Evolutionary conservation across 179 eudicot genomes (phyloP), one percentile per base, ranked within the genome.

Genomic region (Beta macrorhiza): DNA sequence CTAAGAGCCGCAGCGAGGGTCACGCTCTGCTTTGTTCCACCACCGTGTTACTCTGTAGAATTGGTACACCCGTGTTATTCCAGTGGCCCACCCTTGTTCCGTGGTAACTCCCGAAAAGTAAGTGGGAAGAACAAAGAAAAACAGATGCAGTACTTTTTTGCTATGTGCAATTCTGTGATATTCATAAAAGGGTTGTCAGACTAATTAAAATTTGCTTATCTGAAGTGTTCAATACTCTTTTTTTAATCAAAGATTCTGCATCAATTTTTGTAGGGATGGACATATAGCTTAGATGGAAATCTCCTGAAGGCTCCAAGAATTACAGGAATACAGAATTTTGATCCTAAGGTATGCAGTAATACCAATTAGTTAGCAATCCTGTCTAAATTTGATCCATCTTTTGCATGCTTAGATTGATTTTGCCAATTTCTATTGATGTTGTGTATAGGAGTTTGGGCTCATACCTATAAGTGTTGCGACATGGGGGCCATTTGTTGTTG

Each of bases 401-500:
- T 51, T 22, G 22, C 52, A 22, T 53, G 25, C 61, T 44, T 58
- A 15, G 13, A 15, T 63, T 68, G 61, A 55, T 62, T 68, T 78
- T 79, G 69, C 65, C 81, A 67, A 79, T 76, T 9, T 49, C 7
- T 19, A 79, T 44, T 81, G 76, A 11, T 72, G 63, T 76, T 76
- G 72, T 84, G 59, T 57, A 16, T 81, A 95, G 99, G 98, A 92
- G 84, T 89, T 87, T 81, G 98, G 99, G 77, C 97, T 95, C 56
- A 57, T 89, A 70, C 95, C 98, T 0, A 73, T 95, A 42, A 76
- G 68, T 80, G 93, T 92, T 59, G 95, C 89, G 42, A 83, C 82
- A 37, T 95, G 99, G 98, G 99, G 99, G 5, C 97, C 97, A 70
- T 93, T 95, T 84, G 90, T 95, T 61, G 84, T 92, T 72, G 79